phyloP scores from a whole-genome alignment of 2,329 filamentous ascomycete genomes.

The Aureobasidium subglaciale region DNA sequence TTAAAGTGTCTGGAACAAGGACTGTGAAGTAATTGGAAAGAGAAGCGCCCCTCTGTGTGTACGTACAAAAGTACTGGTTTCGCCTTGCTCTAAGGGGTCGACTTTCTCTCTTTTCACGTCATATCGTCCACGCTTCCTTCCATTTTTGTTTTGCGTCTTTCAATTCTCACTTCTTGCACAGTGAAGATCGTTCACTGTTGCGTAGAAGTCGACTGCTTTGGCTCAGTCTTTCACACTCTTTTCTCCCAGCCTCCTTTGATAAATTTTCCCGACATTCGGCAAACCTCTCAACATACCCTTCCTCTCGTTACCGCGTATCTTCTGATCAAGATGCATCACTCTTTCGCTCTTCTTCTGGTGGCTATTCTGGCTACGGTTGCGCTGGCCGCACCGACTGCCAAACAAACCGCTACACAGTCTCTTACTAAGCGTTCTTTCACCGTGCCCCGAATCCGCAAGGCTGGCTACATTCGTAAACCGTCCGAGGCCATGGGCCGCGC shows the following conservation, averaged over 20 bases:
- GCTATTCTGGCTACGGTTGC: constrained; percentile 36
- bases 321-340: background rate
- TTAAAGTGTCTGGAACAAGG: background rate
- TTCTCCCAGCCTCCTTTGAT: background rate
- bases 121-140: background rate
- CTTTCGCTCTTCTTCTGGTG: constrained; percentile 4
- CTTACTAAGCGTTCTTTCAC: constrained; percentile 54
- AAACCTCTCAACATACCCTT: background rate
- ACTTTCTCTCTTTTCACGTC: constrained; percentile 2
- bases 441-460: constrained; percentile 51
- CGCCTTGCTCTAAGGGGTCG: background rate
- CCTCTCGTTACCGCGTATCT: background rate
- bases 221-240: constrained; percentile 5
- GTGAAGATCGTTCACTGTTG: background rate
- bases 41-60: background rate
- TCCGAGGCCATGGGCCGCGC: constrained; percentile 56
- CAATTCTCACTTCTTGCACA: background rate
- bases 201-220: constrained; percentile 3
- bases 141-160: constrained; percentile 3
- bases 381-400: constrained; percentile 39
- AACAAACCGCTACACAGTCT: constrained; percentile 20
- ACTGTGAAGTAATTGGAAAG: background rate
- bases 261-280: background rate
- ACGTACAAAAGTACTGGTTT: constrained; percentile 4
- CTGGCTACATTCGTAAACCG: constrained; percentile 51